These are phyloP conservation scores for Fusarium foetens DNA, from an alignment of 2,329 filamentous ascomycete genomes.

Conservation along the genomic window DNA sequence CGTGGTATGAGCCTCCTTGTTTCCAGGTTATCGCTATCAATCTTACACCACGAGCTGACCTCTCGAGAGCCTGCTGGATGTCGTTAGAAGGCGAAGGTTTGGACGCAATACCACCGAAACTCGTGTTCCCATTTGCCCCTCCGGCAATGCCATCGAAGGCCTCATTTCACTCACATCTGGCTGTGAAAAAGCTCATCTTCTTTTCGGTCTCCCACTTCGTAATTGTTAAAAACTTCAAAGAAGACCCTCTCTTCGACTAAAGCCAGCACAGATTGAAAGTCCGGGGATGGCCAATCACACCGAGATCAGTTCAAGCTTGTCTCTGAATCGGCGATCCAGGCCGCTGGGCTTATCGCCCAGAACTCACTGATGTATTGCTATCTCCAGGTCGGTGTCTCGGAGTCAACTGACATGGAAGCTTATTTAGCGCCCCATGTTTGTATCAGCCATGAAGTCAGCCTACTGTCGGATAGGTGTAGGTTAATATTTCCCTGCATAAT, in stretches of 20 bases:
- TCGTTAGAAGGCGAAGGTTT: constrained; percentile 15
- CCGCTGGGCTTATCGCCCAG: constrained; percentile 37
- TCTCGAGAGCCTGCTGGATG: constrained; percentile 8
- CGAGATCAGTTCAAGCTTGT: constrained; percentile 22
- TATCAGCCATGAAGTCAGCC: constrained; percentile 28
- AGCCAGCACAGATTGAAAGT: constrained; percentile 34
- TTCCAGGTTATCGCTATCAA: constrained; percentile 21
- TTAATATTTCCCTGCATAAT: constrained; percentile 27
- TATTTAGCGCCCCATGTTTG: constrained; percentile 19
- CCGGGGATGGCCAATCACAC: constrained; percentile 47
- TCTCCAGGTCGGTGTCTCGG: constrained; percentile 20
- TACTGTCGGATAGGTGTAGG: neutral
- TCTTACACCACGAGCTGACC: constrained; percentile 1
- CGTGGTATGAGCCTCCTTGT: constrained; percentile 36
- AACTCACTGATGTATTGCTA: constrained; percentile 20
- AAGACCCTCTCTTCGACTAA: constrained; percentile 24
- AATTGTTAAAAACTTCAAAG: constrained; percentile 20
- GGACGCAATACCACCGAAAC: neutral
- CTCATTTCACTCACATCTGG: constrained; percentile 10
- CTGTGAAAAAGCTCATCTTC: neutral
- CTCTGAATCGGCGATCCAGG: constrained; percentile 38
- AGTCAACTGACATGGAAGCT: constrained; percentile 36
- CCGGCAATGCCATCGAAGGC: constrained; percentile 10
- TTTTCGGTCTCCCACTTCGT: neutral
- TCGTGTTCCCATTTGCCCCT: constrained; percentile 11